Evolutionary conservation across 257 asterid species (phyloP).

Genomic region (Solanum clarkiae): DNA sequence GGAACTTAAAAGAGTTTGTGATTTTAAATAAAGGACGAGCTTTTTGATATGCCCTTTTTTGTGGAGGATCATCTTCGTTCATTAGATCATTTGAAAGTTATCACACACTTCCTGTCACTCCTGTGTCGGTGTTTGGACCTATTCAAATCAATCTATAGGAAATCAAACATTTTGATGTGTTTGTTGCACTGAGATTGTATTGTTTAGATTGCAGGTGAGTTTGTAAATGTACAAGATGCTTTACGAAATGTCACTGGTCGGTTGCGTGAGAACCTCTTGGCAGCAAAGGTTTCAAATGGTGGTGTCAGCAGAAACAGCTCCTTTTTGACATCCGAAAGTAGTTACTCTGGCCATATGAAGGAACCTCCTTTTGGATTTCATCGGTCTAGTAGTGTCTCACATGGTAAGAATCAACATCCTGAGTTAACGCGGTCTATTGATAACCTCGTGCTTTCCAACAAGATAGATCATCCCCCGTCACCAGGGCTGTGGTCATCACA

Average conservation of each 20-base stretch:
- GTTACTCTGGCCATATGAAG: constrained; percentile 26
- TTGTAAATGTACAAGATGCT: constrained; percentile 52
- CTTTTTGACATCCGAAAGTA: constrained; percentile 15
- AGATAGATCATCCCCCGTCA: constrained; percentile 13
- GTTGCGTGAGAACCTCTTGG: constrained; percentile 40
- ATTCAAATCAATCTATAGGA: background rate
- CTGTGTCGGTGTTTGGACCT: background rate
- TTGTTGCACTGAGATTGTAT: background rate
- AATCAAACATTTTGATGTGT: background rate
- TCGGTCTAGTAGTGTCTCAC: constrained; percentile 21
- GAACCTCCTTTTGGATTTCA: constrained; percentile 26
- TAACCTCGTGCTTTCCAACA: constrained; percentile 30
- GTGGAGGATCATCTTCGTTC: background rate
- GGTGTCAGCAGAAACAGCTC: constrained; percentile 18
- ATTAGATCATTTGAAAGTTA: background rate
- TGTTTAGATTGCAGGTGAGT: constrained; percentile 58
- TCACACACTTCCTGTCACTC: background rate
- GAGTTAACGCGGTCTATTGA: constrained; percentile 34
- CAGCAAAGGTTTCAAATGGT: constrained; percentile 19
- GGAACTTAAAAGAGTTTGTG: background rate
- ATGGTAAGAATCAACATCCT: constrained; percentile 17
- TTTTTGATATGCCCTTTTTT: background rate
- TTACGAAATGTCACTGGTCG: constrained; percentile 44
- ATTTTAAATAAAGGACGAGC: background rate
- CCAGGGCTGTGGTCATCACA: constrained; percentile 21